Evolutionary conservation across 1,284 basidiomycete species (phyloP).

Genomic region (Meripilus lineatus): DNA sequence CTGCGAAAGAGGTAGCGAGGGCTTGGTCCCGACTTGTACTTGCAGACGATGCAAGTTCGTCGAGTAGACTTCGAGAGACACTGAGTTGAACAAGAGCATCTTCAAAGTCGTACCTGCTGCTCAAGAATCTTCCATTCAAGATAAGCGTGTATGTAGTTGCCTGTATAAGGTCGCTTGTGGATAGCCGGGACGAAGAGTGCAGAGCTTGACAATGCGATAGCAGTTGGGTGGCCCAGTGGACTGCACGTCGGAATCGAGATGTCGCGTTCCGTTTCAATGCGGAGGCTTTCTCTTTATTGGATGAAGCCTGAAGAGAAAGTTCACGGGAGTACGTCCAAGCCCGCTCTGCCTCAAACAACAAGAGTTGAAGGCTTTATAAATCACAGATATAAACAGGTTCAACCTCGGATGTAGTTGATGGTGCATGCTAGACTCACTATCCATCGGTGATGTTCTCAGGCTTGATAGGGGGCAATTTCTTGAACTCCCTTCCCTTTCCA

Average conservation of each 20-base stretch:
- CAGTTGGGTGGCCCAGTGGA: constrained; percentile 80
- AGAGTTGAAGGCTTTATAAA: constrained; percentile 67
- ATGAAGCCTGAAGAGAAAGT: constrained; percentile 50
- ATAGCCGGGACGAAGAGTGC: constrained; percentile 46
- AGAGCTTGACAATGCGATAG: constrained; percentile 72
- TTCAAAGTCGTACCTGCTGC: constrained; percentile 73
- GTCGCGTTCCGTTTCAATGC: constrained; percentile 71
- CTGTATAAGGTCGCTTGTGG: constrained; percentile 55
- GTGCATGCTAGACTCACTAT: constrained; percentile 80
- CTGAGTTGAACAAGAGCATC: constrained; percentile 75
- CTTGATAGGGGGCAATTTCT: constrained; percentile 66
- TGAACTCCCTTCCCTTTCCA: constrained; percentile 87
- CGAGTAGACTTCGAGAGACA: constrained; percentile 75
- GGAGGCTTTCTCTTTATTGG: constrained; percentile 40
- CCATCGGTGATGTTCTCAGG: constrained; percentile 68
- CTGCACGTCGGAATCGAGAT: constrained; percentile 78
- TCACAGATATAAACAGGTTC: neutral
- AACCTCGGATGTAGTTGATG: too few species aligned
- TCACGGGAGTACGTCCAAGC: constrained; percentile 92
- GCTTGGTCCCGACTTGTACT: constrained; percentile 88
- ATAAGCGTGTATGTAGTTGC: constrained; percentile 65
- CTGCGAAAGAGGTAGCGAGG: constrained; percentile 79
- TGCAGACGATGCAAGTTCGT: constrained; percentile 64
- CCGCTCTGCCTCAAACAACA: constrained; percentile 86
- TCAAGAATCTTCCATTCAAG: constrained; percentile 69